Percentiles rank a stretch among this genome's conserved stretches.
These are phyloP conservation scores for Macrocystidia cucumis DNA, from an alignment of 1,284 basidiomycete genomes.

Conservation along the genomic window DNA sequence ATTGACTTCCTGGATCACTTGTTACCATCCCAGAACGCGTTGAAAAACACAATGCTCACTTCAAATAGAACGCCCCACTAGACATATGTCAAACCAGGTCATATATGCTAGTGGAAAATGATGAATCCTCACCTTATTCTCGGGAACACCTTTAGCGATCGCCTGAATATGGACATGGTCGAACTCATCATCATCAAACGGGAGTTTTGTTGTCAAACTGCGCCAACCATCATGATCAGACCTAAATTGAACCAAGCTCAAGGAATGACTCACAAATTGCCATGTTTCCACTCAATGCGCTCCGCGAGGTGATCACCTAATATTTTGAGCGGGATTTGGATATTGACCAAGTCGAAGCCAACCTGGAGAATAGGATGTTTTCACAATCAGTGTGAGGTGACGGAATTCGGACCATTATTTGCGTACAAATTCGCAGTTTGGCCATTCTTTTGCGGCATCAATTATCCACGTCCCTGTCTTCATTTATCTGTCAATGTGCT, in stretches of 20 bases:
- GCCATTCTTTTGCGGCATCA: conserved; percentile 67
- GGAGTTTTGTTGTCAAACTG: conserved; percentile 64
- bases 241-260: no score
- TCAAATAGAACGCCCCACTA: conserved; percentile 67
- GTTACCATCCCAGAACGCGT: no score
- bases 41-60: conserved; percentile 30
- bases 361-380: conserved; percentile 32
- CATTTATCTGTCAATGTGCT: conserved; percentile 5
- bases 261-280: conserved; percentile 55
- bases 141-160: conserved; percentile 61
- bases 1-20: conserved; percentile 65
- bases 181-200: conserved; percentile 73
- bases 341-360: conserved; percentile 67
- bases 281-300: conserved; percentile 63
- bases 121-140: conserved; percentile 50
- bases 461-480: conserved; percentile 67
- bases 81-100: neutral
- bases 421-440: conserved; percentile 57
- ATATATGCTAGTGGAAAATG: conserved; percentile 1
- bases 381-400: no score
- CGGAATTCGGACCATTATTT: no score
- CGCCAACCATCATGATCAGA: neutral
- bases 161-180: conserved; percentile 66
- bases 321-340: conserved; percentile 50
- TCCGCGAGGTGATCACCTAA: conserved; percentile 40